Conservation (phyloP, 768 basidiomycete genomes). For the Naematelia encephala region DNA sequence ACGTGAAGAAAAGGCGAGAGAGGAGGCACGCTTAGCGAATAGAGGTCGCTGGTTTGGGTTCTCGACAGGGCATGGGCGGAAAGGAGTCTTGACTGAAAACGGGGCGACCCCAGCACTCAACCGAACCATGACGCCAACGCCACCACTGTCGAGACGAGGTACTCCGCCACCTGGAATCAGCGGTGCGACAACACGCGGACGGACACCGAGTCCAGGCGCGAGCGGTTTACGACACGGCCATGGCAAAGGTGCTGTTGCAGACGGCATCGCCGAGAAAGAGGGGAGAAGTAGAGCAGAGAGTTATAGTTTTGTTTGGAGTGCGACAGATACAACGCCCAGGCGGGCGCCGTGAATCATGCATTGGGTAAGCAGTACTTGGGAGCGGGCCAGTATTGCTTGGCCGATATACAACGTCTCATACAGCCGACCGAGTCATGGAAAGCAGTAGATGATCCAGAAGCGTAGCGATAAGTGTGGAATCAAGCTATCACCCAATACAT, state of each 20-base stretch:
- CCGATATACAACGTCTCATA: too few relatives aligned
- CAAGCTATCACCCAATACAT: neutral
- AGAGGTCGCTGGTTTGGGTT: neutral
- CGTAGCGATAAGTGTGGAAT: neutral
- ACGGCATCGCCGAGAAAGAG: neutral
- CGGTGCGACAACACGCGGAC: neutral
- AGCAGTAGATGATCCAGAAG: neutral
- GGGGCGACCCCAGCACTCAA: neutral
- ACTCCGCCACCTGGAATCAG: slow-evolving; percentile 24
- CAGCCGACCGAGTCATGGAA: too few relatives aligned
- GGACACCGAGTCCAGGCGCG: slow-evolving; percentile 3
- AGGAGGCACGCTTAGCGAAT: slow-evolving; percentile 12
- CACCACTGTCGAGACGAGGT: slow-evolving; percentile 24
- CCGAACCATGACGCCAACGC: slow-evolving; percentile 17
- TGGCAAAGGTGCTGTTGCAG: slow-evolving; percentile 1
- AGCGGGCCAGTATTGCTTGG: too few relatives aligned
- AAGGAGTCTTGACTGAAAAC: slow-evolving; percentile 1
- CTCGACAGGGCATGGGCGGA: neutral
- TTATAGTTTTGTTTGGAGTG: slow-evolving; percentile 28
- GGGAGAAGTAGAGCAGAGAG: slow-evolving; percentile 34
- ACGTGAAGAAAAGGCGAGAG: slow-evolving; percentile 58
- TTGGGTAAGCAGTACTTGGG: neutral
- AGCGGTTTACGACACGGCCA: neutral
- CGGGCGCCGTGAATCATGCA: neutral
- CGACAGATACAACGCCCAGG: neutral